Base-by-base conservation (phyloP, 257 asterid species). In the Nicotiana paniculata region DNA sequence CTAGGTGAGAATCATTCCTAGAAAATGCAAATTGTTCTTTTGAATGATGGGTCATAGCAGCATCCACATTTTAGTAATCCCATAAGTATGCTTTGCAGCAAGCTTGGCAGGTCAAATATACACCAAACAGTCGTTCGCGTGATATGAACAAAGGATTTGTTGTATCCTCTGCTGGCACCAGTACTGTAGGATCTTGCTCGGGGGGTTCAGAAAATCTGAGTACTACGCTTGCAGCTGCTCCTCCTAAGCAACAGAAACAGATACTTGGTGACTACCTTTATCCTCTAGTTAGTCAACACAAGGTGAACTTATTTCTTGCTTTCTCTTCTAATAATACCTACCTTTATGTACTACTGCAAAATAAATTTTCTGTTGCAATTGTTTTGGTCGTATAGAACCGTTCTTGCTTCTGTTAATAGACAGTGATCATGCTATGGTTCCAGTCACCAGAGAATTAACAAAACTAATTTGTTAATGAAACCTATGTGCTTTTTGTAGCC, bases 261-360 rank as follows among this genome's bases (percentile, higher is more conserved):
- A 93, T 95, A 53, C 86, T 95, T 10, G 97, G 97, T 75, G 96
- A 91, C 83, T 93, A 89, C 77, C 94, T 95, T 32, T 92, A 85
- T 77, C 98, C 97, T 4, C 96, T 93, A 5, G 97, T 95, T 86
- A 86, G 85, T 72, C 85, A 87, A n/a, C 93, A 81, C 75, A 87
- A 92, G 97, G 97, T 92, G 69, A 86, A 80, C 18, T 69, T 24
- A 43, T 43, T 70, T 77, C 17, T 57, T 32, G 30, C 17, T 26
- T 59, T 78, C 32, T 35, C 66, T 32, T 18, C 55, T 51, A 75
- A 18, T 26, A 26, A 26, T 75, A 75, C 26, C 80, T 75, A 51
- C 28, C 63, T 24, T 43, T 51, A 24, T 75, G 63, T 35, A 8
- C 80, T 7, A 28, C 30, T 28, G 63, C 80, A 75, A 2, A 74